Base-by-base conservation (phyloP, 2,329 filamentous ascomycete genomes). In the Penicillium sp. region DNA sequence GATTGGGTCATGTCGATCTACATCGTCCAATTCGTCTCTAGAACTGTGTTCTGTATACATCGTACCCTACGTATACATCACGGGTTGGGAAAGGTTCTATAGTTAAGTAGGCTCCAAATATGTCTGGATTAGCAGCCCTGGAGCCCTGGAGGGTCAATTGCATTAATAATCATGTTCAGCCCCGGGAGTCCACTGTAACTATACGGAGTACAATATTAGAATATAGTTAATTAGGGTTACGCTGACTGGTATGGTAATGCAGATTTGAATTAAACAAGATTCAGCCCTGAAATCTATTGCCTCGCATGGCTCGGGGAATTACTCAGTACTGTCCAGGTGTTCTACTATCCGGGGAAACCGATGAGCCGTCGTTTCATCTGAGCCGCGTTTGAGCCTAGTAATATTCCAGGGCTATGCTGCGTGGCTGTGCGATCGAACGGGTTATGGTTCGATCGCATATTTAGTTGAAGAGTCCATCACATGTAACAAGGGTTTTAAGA, bases 291-390 rank as follows among this genome's bases (percentile, higher is more conserved):
- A 49, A 49, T 53, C 8, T 48, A 38, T 36, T 17, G 17, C 19
- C n/a, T 28, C 9, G 12, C 10, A 17, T 35, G 38, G 28, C 33
- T 35, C 52, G 46, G 53, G 22, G 25, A 40, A 35, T 55, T 44
- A 37, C 30, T 31, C 30, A 14, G 30, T 31, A 31, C 17, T 40
- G 43, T 46, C 28, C 31, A 38, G 38, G 19, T 11, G 5, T 51
- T 45, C 40, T 35, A 35, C 10, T 51, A 30, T 55, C 53, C 19
- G 53, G 47, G 53, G 53, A 55, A 55, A 45, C 40, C 40, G 47
- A 55, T 51, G 38, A 44, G 31, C 52, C 53, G 53, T 30, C 31
- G 58, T 56, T 56, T 61, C 52, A 51, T 38, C 48, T 53, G 43
- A 51, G 53, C 47, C 53, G 40, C 53, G 40, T 55, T 51, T 44